phyloP scores from a whole-genome alignment of 2,329 filamentous ascomycete species.

The Niveomyces coronatus region DNA sequence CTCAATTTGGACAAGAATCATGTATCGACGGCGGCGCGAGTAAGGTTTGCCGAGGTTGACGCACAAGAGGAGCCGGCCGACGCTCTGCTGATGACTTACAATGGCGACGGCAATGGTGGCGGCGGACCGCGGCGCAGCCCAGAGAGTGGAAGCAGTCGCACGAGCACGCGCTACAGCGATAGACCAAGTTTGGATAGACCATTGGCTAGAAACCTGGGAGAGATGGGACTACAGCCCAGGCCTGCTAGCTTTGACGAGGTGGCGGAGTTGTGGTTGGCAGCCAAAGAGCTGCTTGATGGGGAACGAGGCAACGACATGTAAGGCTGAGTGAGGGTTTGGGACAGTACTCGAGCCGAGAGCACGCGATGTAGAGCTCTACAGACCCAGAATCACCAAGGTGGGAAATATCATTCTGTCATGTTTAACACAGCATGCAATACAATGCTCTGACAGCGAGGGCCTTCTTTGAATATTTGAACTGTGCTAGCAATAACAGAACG shows the following conservation, averaged over 20 bases:
- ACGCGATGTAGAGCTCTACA: too few species aligned
- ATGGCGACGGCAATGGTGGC: too few species aligned
- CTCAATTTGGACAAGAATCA: slow-evolving; percentile 5
- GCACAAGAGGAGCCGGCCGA: slow-evolving; percentile 1
- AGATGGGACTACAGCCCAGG: neutral
- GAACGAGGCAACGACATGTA: neutral
- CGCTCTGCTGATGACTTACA: neutral
- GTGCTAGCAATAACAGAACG: too few species aligned
- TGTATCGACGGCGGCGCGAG: slow-evolving; percentile 4
- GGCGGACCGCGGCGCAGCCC: neutral
- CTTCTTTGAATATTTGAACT: too few species aligned
- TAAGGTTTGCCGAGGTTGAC: slow-evolving; percentile 8
- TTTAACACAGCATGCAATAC: too few species aligned
- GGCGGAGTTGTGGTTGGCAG: slow-evolving; percentile 15
- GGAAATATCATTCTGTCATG: too few species aligned
- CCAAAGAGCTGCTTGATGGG: slow-evolving; percentile 18
- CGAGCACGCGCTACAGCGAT: neutral
- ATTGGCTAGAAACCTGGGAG: neutral
- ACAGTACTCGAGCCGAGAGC: too few species aligned
- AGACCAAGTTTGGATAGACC: slow-evolving; percentile 2
- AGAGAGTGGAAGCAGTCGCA: neutral
- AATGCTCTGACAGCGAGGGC: too few species aligned
- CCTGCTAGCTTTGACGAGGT: slow-evolving; percentile 8
- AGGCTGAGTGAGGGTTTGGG: too few species aligned
- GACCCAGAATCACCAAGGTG: too few species aligned